Evolutionary conservation across 257 asterid species (phyloP), one percentile per base, ranked within the genome.

Genomic region (Jacaranda copaia): DNA sequence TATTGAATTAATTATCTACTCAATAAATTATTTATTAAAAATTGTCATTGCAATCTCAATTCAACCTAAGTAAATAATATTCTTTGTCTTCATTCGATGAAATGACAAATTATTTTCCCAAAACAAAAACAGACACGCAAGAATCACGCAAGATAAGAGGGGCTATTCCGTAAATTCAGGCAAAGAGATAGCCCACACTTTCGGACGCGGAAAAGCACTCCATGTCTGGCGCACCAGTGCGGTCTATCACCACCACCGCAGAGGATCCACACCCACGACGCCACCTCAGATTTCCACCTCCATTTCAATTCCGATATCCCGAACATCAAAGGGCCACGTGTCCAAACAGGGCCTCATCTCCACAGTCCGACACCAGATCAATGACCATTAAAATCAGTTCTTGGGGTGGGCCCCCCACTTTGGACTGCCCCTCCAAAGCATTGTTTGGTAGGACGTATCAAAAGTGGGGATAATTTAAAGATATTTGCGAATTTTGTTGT

Each of bases 201-300:
- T 72, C 62, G n/a, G 68, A 82, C 80, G 74, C 82, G 80, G 80
- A 81, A 70, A 73, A 73, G 70, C 82, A 82, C 77, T 66, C 70
- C 62, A 62, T 81, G 74, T 80, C 73, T 80, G 52, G 40, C 68
- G 76, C 76, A 65, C 46, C 79, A 75, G 57, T 66, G 70, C 32
- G 32, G 32, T 25, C 32, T 25, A 25, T 25, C 32, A 25, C 32
- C 32, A 25, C 32, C 32, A 25, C 6, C 56, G 56, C 18, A 49
- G 56, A 40, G 16, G 32, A 43, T 35, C 38, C 32, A 40, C 61
- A 11, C 39, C 48, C 8, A 4, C 58, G 15, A 11, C 45, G 64
- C 76, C 81, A 45, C 70, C 57, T 72, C 64, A 13, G 63, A 13
- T 68, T 60, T 68, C 69, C 74, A 66, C 73, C 43, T 46, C 10